Percentiles rank a stretch among this genome's conserved stretches.
Conservation (phyloP, 176 grass and related monocot species). For the Eremochloa ophiuroides region DNA sequence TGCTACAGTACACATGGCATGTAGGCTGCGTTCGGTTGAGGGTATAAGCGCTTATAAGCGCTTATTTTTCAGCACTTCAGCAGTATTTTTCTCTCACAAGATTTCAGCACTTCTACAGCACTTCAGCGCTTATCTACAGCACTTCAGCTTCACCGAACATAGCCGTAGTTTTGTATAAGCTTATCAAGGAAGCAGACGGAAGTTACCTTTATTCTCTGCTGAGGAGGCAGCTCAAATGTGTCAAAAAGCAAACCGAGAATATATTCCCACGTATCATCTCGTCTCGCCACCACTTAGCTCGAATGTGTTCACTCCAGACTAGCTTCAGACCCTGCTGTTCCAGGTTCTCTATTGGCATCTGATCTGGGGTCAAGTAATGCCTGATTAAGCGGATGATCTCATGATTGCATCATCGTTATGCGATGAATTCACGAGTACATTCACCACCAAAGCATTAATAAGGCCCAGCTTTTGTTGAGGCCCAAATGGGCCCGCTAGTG, state of each 20-base stretch:
- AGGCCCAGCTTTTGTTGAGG: not conserved
- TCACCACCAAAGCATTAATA: not conserved
- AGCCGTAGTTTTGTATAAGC: not conserved
- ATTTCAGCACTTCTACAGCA: no score
- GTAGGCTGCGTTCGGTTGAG: no score
- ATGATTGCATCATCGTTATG: not conserved
- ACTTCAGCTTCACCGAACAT: no score
- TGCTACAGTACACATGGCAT: not conserved
- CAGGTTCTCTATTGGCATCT: not conserved
- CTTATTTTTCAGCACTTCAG: no score
- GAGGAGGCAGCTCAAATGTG: slow-evolving; percentile 9
- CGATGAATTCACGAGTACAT: not conserved
- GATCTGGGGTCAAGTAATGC: not conserved
- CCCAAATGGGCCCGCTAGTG: not conserved
- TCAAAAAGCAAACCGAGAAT: slow-evolving; percentile 34
- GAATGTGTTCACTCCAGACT: slow-evolving; percentile 2
- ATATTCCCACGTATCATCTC: slow-evolving; percentile 26
- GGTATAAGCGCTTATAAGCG: no score
- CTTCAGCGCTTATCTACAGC: no score
- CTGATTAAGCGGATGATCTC: not conserved
- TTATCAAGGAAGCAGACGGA: slow-evolving; percentile 51
- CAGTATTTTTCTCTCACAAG: no score
- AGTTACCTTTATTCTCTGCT: slow-evolving; percentile 51
- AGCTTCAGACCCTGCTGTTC: not conserved
- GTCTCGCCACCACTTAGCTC: slow-evolving; percentile 17